phyloP scores from a whole-genome alignment of 495 filamentous ascomycete species.

The Podospora pseudopauciseta region DNA sequence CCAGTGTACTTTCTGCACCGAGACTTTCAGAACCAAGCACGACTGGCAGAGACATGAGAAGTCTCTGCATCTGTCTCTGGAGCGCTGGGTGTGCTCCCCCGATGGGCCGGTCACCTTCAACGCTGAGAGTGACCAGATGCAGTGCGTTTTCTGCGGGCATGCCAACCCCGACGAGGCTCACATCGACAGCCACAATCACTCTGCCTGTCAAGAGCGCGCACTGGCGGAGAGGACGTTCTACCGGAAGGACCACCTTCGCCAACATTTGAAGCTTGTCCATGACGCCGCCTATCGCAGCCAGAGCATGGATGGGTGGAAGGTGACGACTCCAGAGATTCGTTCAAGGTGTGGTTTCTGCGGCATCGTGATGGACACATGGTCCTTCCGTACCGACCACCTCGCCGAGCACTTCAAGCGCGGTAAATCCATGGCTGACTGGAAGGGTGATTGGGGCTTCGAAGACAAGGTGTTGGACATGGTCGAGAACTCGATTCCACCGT shows the following conservation, averaged over 20 bases:
- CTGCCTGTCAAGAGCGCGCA: slow-evolving; percentile 43
- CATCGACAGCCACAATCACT: slow-evolving; percentile 33
- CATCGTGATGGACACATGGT: slow-evolving; percentile 58
- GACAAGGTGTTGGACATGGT: slow-evolving; percentile 53
- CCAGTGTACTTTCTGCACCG: slow-evolving; percentile 82
- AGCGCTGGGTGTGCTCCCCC: slow-evolving; percentile 77
- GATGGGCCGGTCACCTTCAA: slow-evolving; percentile 54
- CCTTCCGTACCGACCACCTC: slow-evolving; percentile 59
- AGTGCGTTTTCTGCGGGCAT: slow-evolving; percentile 66
- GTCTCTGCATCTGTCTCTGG: slow-evolving; percentile 70
- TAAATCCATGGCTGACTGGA: slow-evolving; percentile 65
- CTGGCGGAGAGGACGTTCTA: slow-evolving; percentile 69
- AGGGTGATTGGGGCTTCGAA: slow-evolving; percentile 71
- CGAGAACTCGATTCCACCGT: slow-evolving; percentile 65
- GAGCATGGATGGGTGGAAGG: slow-evolving; percentile 68
- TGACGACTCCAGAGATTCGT: slow-evolving; percentile 52
- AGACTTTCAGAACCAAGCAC: slow-evolving; percentile 77
- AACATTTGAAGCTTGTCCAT: slow-evolving; percentile 78
- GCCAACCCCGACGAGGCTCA: slow-evolving; percentile 58
- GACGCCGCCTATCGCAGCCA: slow-evolving; percentile 56
- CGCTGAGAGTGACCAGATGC: slow-evolving; percentile 45
- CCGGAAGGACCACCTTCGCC: slow-evolving; percentile 78
- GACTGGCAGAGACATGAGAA: slow-evolving; percentile 86
- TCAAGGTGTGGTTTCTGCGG: slow-evolving; percentile 73
- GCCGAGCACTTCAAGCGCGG: slow-evolving; percentile 67